A percentile compares a stretch with the other conserved stretches of the same genome.
phyloP scores from a whole-genome alignment of 2,329 filamentous ascomycete species.

The Exophiala sp. region DNA sequence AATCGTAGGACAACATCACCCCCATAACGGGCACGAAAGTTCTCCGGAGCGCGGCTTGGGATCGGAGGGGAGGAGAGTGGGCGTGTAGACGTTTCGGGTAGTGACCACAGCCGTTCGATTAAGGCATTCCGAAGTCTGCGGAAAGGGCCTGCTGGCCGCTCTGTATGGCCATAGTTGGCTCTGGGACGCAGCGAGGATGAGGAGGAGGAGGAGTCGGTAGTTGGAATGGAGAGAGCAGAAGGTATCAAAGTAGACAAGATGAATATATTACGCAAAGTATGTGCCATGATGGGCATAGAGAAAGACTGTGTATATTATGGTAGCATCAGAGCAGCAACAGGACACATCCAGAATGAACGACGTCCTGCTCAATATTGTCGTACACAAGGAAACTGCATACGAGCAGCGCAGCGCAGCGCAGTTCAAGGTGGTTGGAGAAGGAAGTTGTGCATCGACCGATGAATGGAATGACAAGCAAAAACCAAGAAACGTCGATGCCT shows the following conservation, averaged over 20 bases:
- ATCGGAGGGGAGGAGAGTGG: conserved; percentile 23
- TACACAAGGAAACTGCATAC: not conserved
- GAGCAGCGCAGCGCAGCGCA: not conserved
- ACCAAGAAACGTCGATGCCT: not conserved
- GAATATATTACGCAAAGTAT: conserved; percentile 14
- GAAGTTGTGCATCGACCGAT: no score
- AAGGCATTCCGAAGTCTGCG: conserved; percentile 37
- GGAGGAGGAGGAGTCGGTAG: conserved; percentile 10
- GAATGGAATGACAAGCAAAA: no score
- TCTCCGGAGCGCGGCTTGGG: conserved; percentile 31
- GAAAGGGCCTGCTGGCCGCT: conserved; percentile 16
- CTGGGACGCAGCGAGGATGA: conserved; percentile 6
- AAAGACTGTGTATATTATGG: not conserved
- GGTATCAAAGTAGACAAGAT: conserved; percentile 10
- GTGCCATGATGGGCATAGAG: conserved; percentile 18
- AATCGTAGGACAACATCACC: conserved; percentile 87
- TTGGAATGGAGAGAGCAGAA: conserved; percentile 14
- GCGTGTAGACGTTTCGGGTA: conserved; percentile 30
- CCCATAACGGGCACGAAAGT: conserved; percentile 54
- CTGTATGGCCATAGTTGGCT: conserved; percentile 4
- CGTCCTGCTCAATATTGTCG: not conserved
- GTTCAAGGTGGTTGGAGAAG: no score
- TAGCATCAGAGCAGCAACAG: conserved; percentile 3
- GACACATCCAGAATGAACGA: not conserved
- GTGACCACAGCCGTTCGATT: conserved; percentile 41